Evolutionary conservation across 768 basidiomycete genomes (phyloP).

Genomic region (Podaxis carcinomalis): DNA sequence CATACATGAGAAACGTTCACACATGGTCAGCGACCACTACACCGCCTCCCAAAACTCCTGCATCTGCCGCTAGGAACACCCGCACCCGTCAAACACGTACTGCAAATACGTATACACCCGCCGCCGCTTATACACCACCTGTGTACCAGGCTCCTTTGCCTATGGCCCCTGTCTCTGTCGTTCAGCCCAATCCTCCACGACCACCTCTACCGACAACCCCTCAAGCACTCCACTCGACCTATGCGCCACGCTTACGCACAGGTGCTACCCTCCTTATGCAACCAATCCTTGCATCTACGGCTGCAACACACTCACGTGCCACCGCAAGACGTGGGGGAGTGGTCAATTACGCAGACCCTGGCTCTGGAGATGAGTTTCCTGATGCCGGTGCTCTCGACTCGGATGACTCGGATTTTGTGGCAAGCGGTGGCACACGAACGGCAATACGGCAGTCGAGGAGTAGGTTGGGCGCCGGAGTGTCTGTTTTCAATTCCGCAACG

Average conservation of each 20-base stretch:
- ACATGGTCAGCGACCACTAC: constrained; percentile 63
- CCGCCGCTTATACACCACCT: constrained; percentile 29
- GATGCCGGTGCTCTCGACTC: constrained; percentile 81
- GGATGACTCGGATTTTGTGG: constrained; percentile 79
- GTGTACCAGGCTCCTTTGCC: constrained; percentile 30
- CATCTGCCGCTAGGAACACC: constrained; percentile 21
- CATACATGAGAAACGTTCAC: constrained; percentile 65
- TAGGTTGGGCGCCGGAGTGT: constrained; percentile 44
- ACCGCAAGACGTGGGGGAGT: constrained; percentile 60
- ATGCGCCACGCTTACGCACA: constrained; percentile 85
- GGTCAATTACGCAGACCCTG: constrained; percentile 86
- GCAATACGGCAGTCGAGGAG: constrained; percentile 42
- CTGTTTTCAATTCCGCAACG: constrained; percentile 51
- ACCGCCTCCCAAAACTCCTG: constrained; percentile 41
- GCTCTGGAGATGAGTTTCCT: constrained; percentile 75
- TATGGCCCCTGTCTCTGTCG: constrained; percentile 28
- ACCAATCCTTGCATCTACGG: constrained; percentile 54
- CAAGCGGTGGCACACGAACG: constrained; percentile 59
- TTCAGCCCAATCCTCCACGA: constrained; percentile 44
- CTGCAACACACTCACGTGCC: constrained; percentile 36
- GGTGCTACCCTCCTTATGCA: constrained; percentile 90
- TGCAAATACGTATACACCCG: constrained; percentile 24
- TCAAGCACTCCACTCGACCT: constrained; percentile 79
- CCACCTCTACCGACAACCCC: constrained; percentile 54
- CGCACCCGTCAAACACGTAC: constrained; percentile 40